Conservation (phyloP, 163 green algal genomes). For the Chloromonas sp. region DNA sequence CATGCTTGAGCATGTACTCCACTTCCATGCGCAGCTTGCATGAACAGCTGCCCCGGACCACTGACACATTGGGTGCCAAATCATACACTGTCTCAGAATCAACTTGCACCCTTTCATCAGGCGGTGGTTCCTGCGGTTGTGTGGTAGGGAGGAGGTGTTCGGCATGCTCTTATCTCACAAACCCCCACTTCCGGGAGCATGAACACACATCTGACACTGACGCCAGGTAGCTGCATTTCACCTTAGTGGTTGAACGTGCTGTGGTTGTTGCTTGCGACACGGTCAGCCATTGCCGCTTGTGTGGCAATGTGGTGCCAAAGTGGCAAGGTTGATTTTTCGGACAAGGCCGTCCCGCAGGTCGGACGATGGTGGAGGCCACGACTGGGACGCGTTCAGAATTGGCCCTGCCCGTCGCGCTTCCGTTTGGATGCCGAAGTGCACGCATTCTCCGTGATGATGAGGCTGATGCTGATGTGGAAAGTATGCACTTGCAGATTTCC, state of each 20-base stretch:
- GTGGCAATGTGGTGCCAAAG: background rate
- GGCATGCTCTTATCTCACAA: too few species aligned
- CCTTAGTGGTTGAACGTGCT: background rate
- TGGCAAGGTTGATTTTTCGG: too few species aligned
- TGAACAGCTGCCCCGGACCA: conserved; percentile 37
- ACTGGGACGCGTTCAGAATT: too few species aligned
- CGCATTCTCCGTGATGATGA: too few species aligned
- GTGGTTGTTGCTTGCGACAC: background rate
- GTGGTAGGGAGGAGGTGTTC: too few species aligned
- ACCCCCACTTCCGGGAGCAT: background rate
- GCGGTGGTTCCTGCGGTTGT: background rate
- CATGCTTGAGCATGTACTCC: conserved; percentile 79
- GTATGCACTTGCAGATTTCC: too few species aligned
- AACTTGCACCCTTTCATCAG: conserved; percentile 18
- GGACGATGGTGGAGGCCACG: too few species aligned
- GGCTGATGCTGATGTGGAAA: too few species aligned
- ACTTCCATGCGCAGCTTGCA: conserved; percentile 67
- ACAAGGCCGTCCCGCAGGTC: too few species aligned
- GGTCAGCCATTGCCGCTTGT: background rate
- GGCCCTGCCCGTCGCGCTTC: too few species aligned
- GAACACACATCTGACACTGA: background rate
- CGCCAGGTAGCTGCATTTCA: background rate
- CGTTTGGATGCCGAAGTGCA: too few species aligned
- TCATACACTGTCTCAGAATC: background rate
- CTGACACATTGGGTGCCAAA: conserved; percentile 34